Base-by-base conservation (phyloP, 2,329 filamentous ascomycete species). In the Alternaria metachromatica region DNA sequence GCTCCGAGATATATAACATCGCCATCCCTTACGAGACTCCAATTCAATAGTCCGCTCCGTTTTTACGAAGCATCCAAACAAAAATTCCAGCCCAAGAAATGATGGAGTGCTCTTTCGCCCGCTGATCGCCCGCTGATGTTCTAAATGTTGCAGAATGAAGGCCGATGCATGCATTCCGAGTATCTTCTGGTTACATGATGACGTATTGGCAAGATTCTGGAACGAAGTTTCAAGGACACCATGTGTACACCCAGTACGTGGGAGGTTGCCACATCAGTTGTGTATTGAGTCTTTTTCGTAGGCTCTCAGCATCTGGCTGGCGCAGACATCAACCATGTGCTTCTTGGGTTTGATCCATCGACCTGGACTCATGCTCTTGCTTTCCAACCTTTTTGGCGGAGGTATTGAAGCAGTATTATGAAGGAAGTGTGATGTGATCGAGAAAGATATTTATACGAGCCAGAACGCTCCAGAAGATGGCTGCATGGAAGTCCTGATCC, bases 291-390 rank as follows among this genome's bases (percentile, higher is more conserved):
- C 5, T 41, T 18, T 11, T 41, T 41, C 9, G n/a, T 3, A 41
- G 37, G 1, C 4, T 18, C 8, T 3, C 2, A 41, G 15, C n/a
- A 41, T 10, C 3, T 18, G 15, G 37, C 37, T 18, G 37, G 0
- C 37, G n/a, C 8, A 11, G 37, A 37, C 7, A 9, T 37, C 33
- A 1, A n/a, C 5, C 33, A 4, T n/a, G 2, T 9, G 8, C 33
- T 2, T 5, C 13, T 37, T 0, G n/a, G 0, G 5, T 37, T 37
- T 37, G 13, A 9, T 4, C 15, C 7, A 7, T 15, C 2, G 7
- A 15, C 30, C 5, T 2, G 2, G 30, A 37, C 30, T 15, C 33
- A 37, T 37, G 28, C 28, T 12, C 12, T 28, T 28, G 26, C 11
- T 28, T 28, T 28, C 5, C 4, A 5, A 12, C 2, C 4, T 28